A percentile compares a stretch with the other conserved stretches of the same genome.
Conservation (phyloP, 2,329 filamentous ascomycete species). For the Phaeosphaeria sp. region DNA sequence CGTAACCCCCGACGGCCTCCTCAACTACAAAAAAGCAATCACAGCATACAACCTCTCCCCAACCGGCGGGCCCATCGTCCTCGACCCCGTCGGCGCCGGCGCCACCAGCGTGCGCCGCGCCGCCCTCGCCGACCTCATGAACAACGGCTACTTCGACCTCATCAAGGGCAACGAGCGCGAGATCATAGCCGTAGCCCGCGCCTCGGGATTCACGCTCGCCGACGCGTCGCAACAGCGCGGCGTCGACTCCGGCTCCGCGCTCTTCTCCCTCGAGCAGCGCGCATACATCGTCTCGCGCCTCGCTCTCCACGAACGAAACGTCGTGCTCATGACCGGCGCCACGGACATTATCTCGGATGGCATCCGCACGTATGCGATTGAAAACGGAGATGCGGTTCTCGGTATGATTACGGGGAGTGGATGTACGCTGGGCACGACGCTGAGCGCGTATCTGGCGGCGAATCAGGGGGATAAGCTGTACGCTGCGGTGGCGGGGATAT, state of each 20-base stretch:
- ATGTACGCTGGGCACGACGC: slow-evolving; percentile 82
- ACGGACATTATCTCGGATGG: slow-evolving; percentile 83
- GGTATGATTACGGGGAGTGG: slow-evolving; percentile 76
- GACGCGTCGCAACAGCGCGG: slow-evolving; percentile 70
- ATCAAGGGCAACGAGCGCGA: slow-evolving; percentile 96
- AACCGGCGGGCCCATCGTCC: slow-evolving; percentile 73
- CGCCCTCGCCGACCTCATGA: slow-evolving; percentile 74
- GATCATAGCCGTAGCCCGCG: slow-evolving; percentile 70
- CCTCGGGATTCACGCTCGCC: slow-evolving; percentile 57
- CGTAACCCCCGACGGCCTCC: slow-evolving; percentile 75
- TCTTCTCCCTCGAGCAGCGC: slow-evolving; percentile 61
- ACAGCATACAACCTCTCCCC: slow-evolving; percentile 76
- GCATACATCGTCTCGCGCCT: slow-evolving; percentile 69
- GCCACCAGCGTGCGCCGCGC: slow-evolving; percentile 77
- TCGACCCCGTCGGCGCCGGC: slow-evolving; percentile 90
- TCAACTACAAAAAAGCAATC: slow-evolving; percentile 76
- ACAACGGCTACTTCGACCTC: slow-evolving; percentile 78
- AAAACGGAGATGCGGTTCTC: slow-evolving; percentile 78
- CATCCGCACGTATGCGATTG: slow-evolving; percentile 67
- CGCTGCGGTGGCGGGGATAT: slow-evolving; percentile 73
- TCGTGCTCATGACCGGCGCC: slow-evolving; percentile 83
- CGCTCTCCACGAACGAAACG: slow-evolving; percentile 70
- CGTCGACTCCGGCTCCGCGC: slow-evolving; percentile 76
- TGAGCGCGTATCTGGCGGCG: slow-evolving; percentile 74
- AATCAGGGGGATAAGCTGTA: slow-evolving; percentile 56